Conservation (phyloP, 1,139 yeast species). For the Nadsonia commutata region DNA sequence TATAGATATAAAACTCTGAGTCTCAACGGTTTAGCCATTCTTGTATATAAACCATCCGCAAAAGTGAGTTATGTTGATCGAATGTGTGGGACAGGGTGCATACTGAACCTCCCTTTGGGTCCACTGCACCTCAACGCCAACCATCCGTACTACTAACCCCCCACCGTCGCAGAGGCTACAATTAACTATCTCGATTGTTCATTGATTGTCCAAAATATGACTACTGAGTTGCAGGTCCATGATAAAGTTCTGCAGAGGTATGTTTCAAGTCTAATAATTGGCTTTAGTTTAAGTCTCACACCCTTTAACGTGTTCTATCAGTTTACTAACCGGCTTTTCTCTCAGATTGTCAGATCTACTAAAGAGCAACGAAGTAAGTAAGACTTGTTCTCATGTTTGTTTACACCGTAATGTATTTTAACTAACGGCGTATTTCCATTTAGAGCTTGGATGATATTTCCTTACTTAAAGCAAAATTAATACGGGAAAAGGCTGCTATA, state of each 20-base stretch:
- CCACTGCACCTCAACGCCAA: no score
- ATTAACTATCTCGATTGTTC: no score
- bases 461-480: slow-evolving; percentile 41
- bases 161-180: no score
- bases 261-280: neutral
- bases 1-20: slow-evolving; percentile 20
- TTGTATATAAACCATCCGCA: no score
- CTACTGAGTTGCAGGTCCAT: neutral
- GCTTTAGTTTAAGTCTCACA: no score
- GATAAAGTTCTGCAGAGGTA: neutral
- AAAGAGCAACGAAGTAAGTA: neutral
- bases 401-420: neutral
- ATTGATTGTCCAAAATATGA: no score
- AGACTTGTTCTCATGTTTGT: neutral
- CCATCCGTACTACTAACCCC: no score
- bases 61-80: no score
- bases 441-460: slow-evolving; percentile 41
- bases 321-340: no score
- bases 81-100: no score
- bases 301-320: no score
- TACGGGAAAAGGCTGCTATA: slow-evolving; percentile 56
- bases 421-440: neutral
- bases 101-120: no score
- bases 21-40: slow-evolving; percentile 12
- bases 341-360: neutral